Evolutionary conservation across 805 yeast genomes (phyloP).

Genomic region (Cyberlindnera mississippiensis): DNA sequence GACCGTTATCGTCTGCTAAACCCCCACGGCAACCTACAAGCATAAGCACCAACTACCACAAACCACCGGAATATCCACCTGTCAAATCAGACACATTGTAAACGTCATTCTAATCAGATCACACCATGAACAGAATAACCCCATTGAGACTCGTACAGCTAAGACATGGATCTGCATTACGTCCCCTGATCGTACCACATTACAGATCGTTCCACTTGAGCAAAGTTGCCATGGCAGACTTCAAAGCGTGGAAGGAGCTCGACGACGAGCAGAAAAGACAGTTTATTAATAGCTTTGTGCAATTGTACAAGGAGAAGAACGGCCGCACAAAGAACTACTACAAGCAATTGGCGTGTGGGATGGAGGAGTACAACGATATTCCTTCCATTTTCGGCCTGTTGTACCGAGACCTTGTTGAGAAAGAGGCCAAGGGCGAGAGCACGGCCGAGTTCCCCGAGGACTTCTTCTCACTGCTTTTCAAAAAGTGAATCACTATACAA

Average conservation of each 20-base stretch:
- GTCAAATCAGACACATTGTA: neutral
- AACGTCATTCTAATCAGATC: neutral
- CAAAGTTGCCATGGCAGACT: neutral
- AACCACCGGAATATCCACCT: no score
- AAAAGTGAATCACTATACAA: slow-evolving; percentile 8
- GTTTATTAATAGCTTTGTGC: slow-evolving; percentile 30
- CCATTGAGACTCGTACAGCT: neutral
- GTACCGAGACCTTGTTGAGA: slow-evolving; percentile 32
- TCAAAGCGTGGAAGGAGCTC: slow-evolving; percentile 28
- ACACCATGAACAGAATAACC: neutral
- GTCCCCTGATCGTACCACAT: neutral
- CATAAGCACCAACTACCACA: neutral
- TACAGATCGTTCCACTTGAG: slow-evolving; percentile 14
- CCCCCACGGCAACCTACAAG: no score
- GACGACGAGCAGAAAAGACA: slow-evolving; percentile 25
- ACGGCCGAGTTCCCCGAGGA: slow-evolving; percentile 26
- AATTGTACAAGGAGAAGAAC: slow-evolving; percentile 30
- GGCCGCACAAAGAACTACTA: slow-evolving; percentile 35
- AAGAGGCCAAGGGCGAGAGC: slow-evolving; percentile 15
- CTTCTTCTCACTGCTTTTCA: slow-evolving; percentile 18
- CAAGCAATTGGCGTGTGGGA: slow-evolving; percentile 31
- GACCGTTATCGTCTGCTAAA: no score
- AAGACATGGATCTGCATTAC: neutral
- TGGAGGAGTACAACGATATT: slow-evolving; percentile 35
- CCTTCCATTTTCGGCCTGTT: slow-evolving; percentile 37